Evolutionary conservation across 2,329 filamentous ascomycete genomes (phyloP).

Genomic region (Coleophoma eucalyptorum): DNA sequence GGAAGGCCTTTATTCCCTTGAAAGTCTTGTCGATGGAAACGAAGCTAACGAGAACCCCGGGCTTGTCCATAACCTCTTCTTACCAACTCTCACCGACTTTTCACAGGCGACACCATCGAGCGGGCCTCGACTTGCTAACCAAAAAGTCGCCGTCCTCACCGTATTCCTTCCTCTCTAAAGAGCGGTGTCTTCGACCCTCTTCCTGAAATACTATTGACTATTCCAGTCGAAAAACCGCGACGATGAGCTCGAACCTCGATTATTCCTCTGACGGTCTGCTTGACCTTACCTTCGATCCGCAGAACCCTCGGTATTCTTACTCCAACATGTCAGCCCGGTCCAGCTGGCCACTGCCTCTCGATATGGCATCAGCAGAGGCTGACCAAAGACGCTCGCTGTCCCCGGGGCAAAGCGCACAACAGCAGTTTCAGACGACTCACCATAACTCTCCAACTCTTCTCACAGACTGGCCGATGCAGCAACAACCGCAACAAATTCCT

Average conservation of each 20-base stretch:
- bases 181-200: constrained; percentile 28
- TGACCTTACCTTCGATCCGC: constrained; percentile 57
- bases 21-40: too few species aligned
- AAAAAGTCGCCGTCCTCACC: constrained; percentile 20
- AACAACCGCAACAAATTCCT: constrained; percentile 26
- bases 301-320: constrained; percentile 50
- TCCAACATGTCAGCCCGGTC: constrained; percentile 33
- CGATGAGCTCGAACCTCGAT: constrained; percentile 52
- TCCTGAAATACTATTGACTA: constrained; percentile 42
- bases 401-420: constrained; percentile 38
- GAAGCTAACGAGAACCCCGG: too few species aligned
- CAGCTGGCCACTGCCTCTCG: constrained; percentile 28
- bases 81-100: not conserved
- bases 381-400: constrained; percentile 26
- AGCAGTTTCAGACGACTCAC: constrained; percentile 37
- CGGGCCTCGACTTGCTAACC: constrained; percentile 12
- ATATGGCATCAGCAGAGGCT: constrained; percentile 25
- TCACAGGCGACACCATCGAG: not conserved
- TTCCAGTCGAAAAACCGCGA: constrained; percentile 27
- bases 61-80: too few species aligned
- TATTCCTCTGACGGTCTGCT: constrained; percentile 60
- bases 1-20: too few species aligned
- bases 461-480: constrained; percentile 56
- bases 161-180: constrained; percentile 27
- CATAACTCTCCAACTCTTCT: constrained; percentile 44